Conservation (phyloP, 192 early-diverging fungal genomes). For the Linnemannia exigua region DNA sequence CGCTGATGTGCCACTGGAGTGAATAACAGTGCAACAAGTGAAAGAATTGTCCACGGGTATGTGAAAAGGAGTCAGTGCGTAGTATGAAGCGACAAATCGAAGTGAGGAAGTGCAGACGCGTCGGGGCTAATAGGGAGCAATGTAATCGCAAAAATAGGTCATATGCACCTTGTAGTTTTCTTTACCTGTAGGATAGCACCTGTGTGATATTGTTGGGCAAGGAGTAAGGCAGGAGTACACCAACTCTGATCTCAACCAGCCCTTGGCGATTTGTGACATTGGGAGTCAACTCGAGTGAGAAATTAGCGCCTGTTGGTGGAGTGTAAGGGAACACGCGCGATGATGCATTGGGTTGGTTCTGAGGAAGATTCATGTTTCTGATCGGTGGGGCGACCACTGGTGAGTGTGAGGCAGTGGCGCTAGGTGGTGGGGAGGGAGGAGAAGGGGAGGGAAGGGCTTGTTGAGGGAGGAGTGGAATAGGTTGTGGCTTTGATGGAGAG, state of each 20-base stretch:
- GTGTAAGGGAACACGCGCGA: conserved; percentile 36
- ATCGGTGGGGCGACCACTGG: not conserved
- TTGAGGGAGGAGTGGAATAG: not conserved
- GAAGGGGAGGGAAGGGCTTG: not conserved
- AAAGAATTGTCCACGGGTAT: not conserved
- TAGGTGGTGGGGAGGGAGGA: not conserved
- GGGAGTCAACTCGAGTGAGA: conserved; percentile 35
- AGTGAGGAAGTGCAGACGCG: not conserved
- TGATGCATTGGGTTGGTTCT: conserved; percentile 39
- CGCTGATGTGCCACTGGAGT: conserved; percentile 63
- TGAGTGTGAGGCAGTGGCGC: not conserved
- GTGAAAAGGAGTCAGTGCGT: conserved; percentile 1
- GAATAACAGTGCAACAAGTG: not conserved
- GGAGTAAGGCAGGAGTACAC: conserved; percentile 36
- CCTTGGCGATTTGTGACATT: conserved; percentile 19
- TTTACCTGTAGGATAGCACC: conserved; percentile 46
- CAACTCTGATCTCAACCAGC: conserved; percentile 37
- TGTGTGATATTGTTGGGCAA: conserved; percentile 50
- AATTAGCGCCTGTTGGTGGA: conserved; percentile 41
- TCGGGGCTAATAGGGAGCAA: not conserved
- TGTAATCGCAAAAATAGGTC: not conserved
- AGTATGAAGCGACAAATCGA: not conserved
- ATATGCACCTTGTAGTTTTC: too few relatives aligned
- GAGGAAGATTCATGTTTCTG: conserved; percentile 13
- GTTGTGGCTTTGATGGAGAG: too few relatives aligned